A percentile compares a stretch with the other conserved stretches of the same genome.
phyloP scores from a whole-genome alignment of 148 eudicot genomes.

The Agrostemma githago region DNA sequence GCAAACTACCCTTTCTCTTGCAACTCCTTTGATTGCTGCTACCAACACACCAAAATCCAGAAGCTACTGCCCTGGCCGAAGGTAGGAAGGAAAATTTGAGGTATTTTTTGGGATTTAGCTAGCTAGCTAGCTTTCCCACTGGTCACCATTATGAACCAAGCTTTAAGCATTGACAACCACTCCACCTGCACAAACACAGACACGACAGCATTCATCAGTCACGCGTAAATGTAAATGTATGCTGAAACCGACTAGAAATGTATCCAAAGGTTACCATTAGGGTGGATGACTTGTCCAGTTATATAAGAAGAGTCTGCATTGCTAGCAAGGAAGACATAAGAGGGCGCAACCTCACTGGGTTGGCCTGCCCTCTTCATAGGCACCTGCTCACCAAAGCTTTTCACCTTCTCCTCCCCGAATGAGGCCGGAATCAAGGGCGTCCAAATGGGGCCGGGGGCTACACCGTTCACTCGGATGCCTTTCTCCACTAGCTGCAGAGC shows the following conservation, averaged over 20 bases:
- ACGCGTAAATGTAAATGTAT: neutral
- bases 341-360: conserved; percentile 72
- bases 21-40: neutral
- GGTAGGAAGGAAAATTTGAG: too few relatives aligned
- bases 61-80: too few relatives aligned
- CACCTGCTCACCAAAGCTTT: conserved; percentile 50
- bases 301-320: conserved; percentile 64
- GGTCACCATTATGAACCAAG: neutral
- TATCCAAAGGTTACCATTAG: conserved; percentile 41
- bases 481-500: conserved; percentile 55
- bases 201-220: neutral
- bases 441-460: conserved; percentile 84
- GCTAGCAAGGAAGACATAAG: conserved; percentile 67
- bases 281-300: conserved; percentile 74
- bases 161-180: conserved; percentile 19
- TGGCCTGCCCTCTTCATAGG: conserved; percentile 85
- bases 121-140: neutral
- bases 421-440: conserved; percentile 76
- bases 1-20: neutral
- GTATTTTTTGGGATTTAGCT: too few relatives aligned
- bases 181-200: conserved; percentile 25
- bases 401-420: conserved; percentile 43
- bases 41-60: neutral
- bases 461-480: conserved; percentile 65
- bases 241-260: neutral